Base-by-base conservation (phyloP, 2,329 filamentous ascomycete species). In the Exophiala spinifera region DNA sequence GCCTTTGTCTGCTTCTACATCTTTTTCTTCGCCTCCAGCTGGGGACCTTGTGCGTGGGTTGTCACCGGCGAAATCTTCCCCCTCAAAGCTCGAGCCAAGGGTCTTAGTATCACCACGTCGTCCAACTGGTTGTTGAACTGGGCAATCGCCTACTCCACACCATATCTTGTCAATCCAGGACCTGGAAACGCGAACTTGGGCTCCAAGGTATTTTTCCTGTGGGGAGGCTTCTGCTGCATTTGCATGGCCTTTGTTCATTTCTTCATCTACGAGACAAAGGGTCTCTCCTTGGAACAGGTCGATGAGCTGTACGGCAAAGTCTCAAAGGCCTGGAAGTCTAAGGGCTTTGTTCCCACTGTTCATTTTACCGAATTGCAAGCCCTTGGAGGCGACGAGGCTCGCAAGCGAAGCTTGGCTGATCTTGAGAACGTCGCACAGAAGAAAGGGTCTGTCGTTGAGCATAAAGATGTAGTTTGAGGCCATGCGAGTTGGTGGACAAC, bases 1-100 rank as follows among this genome's bases (percentile, higher is more conserved):
- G 83, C 88, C 58, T 94, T 95, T 76, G 92, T 94, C 68, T 87
- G 85, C 76, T 84, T 95, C 77, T 92, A 90, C 80, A 91, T 95
- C 78, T 89, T 89, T 80, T 91, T 87, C 80, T 95, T 95, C 71
- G 90, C 89, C 55, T 85, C 81, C 55, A 95, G 89, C 60, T 95
- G 89, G 89, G 90, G 90, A 50, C 89, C 89, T 6, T 72, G 69
- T 70, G 65, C 70, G 2, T 74, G 74, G 69, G 58, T 75, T 37
- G 74, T 73, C 69, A 46, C 68, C 68, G 4, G 67, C 67, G 73
- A 76, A 57, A 71, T 74, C 55, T 73, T 73, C 54, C 72, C 72
- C 1, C 59, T 71, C 8, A 65, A 69, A 40, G 65, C 69, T 25
- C 66, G 70, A 13, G 66, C 69, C 31, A 69, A 69, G 42, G 68